A percentile compares a stretch with the other conserved stretches of the same genome.
Conservation (phyloP, 768 basidiomycete species). For the Kwoniella mangroviensis region DNA sequence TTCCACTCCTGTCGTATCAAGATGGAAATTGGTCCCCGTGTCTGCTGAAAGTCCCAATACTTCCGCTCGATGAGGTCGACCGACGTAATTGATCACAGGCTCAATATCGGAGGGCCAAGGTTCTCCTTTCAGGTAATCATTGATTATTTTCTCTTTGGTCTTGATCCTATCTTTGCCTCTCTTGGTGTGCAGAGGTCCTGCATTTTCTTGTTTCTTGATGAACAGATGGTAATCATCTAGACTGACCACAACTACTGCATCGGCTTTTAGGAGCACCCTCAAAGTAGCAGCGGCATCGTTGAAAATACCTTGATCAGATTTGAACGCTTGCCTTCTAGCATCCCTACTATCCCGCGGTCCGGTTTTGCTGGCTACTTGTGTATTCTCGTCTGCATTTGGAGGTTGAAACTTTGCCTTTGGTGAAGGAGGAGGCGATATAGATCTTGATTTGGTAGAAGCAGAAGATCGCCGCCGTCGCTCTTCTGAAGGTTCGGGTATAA, state of each 20-base stretch:
- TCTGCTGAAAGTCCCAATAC: slow-evolving; percentile 24
- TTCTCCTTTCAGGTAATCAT: slow-evolving; percentile 38
- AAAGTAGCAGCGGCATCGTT: slow-evolving; percentile 44
- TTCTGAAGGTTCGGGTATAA: slow-evolving; percentile 26
- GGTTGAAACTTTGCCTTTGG: neutral
- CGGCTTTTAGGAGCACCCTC: slow-evolving; percentile 39
- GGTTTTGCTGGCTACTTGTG: slow-evolving; percentile 28
- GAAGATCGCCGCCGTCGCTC: neutral
- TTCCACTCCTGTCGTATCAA: slow-evolving; percentile 15
- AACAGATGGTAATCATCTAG: slow-evolving; percentile 51
- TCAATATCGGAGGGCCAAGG: slow-evolving; percentile 40
- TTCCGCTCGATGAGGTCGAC: neutral
- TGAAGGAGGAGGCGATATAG: neutral
- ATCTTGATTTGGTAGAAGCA: neutral
- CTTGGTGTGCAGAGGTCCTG: slow-evolving; percentile 10
- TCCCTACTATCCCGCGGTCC: slow-evolving; percentile 40
- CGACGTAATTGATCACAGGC: slow-evolving; percentile 42
- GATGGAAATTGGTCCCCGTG: slow-evolving; percentile 10
- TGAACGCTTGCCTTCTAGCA: slow-evolving; percentile 26
- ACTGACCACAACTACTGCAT: slow-evolving; percentile 44
- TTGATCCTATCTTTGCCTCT: slow-evolving; percentile 21
- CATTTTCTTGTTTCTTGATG: slow-evolving; percentile 18
- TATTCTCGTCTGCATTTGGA: neutral
- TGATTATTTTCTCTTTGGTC: slow-evolving; percentile 25
- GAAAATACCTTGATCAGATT: slow-evolving; percentile 30